phyloP scores from a whole-genome alignment of 805 yeast species.

The Myxozyma vanderwaltii region DNA sequence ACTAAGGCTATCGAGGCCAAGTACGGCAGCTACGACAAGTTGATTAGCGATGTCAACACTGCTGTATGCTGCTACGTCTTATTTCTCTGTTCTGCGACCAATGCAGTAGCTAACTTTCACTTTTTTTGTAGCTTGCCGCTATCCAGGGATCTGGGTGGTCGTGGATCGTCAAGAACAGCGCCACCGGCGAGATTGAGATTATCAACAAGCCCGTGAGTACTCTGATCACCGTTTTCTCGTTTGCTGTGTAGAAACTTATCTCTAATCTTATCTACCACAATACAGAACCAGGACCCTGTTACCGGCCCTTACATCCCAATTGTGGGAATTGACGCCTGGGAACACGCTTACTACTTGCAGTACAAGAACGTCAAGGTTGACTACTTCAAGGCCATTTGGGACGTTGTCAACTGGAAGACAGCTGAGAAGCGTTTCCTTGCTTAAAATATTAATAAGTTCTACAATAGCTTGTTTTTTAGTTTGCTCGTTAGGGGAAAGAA shows the following conservation, averaged over 20 bases:
- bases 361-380: slow-evolving; percentile 89
- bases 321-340: slow-evolving; percentile 88
- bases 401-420: slow-evolving; percentile 90
- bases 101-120: background rate
- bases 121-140: slow-evolving; percentile 60
- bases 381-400: slow-evolving; percentile 93
- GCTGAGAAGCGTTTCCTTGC: slow-evolving; percentile 72
- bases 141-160: slow-evolving; percentile 97
- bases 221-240: background rate
- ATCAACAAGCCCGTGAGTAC: slow-evolving; percentile 58
- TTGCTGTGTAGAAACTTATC: too few species aligned
- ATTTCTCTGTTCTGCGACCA: background rate
- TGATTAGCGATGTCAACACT: slow-evolving; percentile 58
- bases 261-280: background rate
- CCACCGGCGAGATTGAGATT: slow-evolving; percentile 72
- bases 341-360: slow-evolving; percentile 92
- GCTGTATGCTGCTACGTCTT: slow-evolving; percentile 43
- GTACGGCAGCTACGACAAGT: slow-evolving; percentile 72
- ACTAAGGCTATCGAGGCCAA: slow-evolving; percentile 60
- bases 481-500: too few species aligned
- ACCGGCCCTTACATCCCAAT: slow-evolving; percentile 69
- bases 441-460: slow-evolving; percentile 6
- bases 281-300: slow-evolving; percentile 80
- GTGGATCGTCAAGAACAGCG: slow-evolving; percentile 79
- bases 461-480: too few species aligned